These are phyloP conservation scores for Lactarius tabidus DNA, from an alignment of 768 basidiomycete species.

Conservation along the genomic window DNA sequence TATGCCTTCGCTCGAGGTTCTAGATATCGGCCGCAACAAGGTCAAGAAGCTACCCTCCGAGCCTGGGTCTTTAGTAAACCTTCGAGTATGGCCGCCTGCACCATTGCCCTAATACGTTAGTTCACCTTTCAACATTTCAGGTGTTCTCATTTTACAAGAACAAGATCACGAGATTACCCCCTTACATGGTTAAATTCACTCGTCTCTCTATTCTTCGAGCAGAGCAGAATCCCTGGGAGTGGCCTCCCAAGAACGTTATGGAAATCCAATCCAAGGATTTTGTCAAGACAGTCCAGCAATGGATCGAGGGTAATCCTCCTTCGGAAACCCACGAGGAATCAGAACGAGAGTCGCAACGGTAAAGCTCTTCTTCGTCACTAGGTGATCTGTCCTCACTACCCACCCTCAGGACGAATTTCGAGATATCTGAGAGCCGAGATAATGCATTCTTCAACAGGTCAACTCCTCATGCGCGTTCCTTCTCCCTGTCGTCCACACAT, in stretches of 20 bases:
- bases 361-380: background rate
- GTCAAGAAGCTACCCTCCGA: constrained; percentile 73
- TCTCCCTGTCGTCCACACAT: constrained; percentile 57
- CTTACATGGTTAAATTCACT: constrained; percentile 70
- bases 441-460: constrained; percentile 2
- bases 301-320: constrained; percentile 58
- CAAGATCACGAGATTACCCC: constrained; percentile 72
- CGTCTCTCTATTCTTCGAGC: constrained; percentile 76
- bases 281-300: constrained; percentile 66
- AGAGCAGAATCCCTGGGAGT: constrained; percentile 90
- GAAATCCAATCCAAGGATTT: constrained; percentile 56
- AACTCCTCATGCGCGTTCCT: constrained; percentile 47
- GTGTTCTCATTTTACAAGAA: constrained; percentile 87
- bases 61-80: constrained; percentile 72
- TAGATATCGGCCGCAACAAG: constrained; percentile 93
- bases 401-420: constrained; percentile 25
- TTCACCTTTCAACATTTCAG: constrained; percentile 37
- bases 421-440: constrained; percentile 1
- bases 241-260: constrained; percentile 70
- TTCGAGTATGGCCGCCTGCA: constrained; percentile 51
- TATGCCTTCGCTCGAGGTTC: constrained; percentile 84
- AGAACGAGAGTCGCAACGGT: constrained; percentile 40
- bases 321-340: constrained; percentile 38
- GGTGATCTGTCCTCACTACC: constrained; percentile 30
- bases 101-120: background rate